Evolutionary conservation across 805 yeast genomes (phyloP), one percentile per base, ranked within the genome.

Genomic region (Kluyveromyces lactis): DNA sequence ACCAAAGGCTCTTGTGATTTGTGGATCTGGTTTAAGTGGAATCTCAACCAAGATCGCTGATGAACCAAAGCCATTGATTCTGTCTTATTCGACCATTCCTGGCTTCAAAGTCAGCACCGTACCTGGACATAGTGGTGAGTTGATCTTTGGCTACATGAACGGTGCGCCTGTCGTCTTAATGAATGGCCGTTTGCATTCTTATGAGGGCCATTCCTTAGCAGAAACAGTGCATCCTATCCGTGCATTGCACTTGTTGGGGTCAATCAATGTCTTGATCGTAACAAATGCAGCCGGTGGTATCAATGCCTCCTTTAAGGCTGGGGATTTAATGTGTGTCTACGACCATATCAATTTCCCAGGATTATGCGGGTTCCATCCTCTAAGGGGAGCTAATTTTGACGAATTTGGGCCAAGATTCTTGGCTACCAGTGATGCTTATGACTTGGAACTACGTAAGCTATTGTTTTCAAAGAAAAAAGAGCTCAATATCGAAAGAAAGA

Each of bases 201-300:
- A 90, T 56, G 98, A 90, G 61, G 98, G 98, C 1, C 81, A 86
- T 61, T 69, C 75, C n/a, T 75, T 87, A 48, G 75, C 73, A 43
- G 84, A 82, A 39, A 81, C 95, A 1, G 86, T 86, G 0, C 83
- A 86, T 58, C 96, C 97, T 0, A 69, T 90, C 13, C 72, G 98
- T 42, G 79, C 83, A 18, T 77, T 94, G 39, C 69, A 76, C 37
- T 57, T 66, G 30, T 62, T 89, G 51, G 86, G 81, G 0, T 40
- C 42, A 30, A 77, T 80, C 21, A 60, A 68, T 33, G 67, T 70
- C 3, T 67, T 90, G 31, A 67, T 90, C 18, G 94, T 81, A 8
- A 90, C 97, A n/a, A 90, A 90, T 62, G 98, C 98, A 1, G 95
- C 96, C 2, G 98, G 97, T 33, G 97, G 96, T 1, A 60, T 83